Evolutionary conservation across 129 eudicot genomes (phyloP).

Genomic region (Helichrysum umbraculigerum): DNA sequence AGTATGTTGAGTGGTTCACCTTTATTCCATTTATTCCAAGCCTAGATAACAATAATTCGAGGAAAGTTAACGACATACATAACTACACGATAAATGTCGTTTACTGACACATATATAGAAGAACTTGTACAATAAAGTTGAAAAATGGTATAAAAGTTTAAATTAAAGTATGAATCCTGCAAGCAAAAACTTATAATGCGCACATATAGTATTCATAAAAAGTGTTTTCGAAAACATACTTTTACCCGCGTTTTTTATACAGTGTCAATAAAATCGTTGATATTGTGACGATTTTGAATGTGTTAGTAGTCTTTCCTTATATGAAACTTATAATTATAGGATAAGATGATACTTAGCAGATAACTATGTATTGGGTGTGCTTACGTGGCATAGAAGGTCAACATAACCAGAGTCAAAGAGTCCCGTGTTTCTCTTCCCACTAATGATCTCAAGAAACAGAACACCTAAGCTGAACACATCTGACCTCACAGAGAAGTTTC

Average conservation of each 20-base stretch:
- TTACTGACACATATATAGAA: no score
- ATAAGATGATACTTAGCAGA: no score
- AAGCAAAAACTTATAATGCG: no score
- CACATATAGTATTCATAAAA: no score
- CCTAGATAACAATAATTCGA: neutral
- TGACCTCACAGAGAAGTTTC: slow-evolving; percentile 23
- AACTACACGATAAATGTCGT: neutral
- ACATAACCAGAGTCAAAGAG: neutral
- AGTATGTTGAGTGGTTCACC: slow-evolving; percentile 23
- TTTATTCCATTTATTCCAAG: slow-evolving; percentile 28
- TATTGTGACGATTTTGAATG: no score
- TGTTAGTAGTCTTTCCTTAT: neutral
- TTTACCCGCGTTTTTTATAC: no score
- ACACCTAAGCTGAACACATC: slow-evolving; percentile 32
- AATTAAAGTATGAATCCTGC: neutral
- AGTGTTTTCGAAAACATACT: no score
- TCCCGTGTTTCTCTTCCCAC: slow-evolving; percentile 18
- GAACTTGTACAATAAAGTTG: no score
- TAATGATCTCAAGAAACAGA: slow-evolving; percentile 22
- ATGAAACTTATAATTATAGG: no score
- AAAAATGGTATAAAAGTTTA: no score
- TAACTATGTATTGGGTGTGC: neutral
- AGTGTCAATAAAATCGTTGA: no score
- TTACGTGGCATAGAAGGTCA: slow-evolving; percentile 30
- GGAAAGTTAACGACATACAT: neutral